Percentiles rank a stretch among this genome's conserved stretches.
phyloP scores from a whole-genome alignment of 176 grass and related monocot genomes.

The Musa beccarii region DNA sequence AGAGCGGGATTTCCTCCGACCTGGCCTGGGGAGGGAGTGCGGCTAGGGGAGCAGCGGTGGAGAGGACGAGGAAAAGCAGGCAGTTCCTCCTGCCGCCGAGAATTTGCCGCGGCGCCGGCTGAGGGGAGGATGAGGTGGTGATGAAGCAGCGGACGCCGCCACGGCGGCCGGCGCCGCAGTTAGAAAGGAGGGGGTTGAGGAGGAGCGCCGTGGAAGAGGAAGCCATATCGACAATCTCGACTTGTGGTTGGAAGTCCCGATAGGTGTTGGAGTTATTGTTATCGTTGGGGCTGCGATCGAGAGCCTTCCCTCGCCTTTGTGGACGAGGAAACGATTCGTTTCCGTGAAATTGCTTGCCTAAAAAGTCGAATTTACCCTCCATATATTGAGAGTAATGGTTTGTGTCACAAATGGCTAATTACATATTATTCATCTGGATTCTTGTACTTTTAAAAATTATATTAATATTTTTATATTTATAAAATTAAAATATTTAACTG shows the following conservation, averaged over 20 bases:
- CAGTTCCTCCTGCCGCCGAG: constrained; percentile 41
- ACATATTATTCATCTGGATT: too few relatives aligned
- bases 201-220: constrained; percentile 12
- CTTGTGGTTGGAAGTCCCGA: neutral
- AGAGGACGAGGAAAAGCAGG: constrained; percentile 53
- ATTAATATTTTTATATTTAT: too few relatives aligned
- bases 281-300: too few relatives aligned
- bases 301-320: too few relatives aligned
- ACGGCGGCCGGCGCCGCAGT: neutral
- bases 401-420: too few relatives aligned
- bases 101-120: neutral
- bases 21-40: constrained; percentile 16
- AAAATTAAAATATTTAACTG: too few relatives aligned
- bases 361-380: too few relatives aligned
- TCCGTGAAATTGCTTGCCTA: too few relatives aligned
- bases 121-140: constrained; percentile 16
- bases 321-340: too few relatives aligned
- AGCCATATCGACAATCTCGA: neutral
- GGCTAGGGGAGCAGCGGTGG: constrained; percentile 1
- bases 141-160: neutral
- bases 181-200: constrained; percentile 24
- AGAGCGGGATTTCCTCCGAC: constrained; percentile 51
- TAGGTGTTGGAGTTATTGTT: too few relatives aligned
- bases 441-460: too few relatives aligned
- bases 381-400: too few relatives aligned